A percentile compares a stretch with the other conserved stretches of the same genome.
Conservation (phyloP, 192 early-diverging fungal genomes). For the Lobulomyces angularis region DNA sequence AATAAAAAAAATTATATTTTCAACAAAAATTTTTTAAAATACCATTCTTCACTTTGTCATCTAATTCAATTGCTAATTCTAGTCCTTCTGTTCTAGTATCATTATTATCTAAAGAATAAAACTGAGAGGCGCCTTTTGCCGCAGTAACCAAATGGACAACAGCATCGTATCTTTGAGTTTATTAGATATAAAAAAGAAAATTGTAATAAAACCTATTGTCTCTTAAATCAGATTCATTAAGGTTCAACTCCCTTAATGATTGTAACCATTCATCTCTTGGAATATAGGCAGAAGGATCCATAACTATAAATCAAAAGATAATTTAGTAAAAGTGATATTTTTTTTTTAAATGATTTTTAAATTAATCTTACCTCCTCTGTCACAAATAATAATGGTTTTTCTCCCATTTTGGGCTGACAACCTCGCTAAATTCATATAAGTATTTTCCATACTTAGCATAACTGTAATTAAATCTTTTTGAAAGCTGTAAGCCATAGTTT, state of each 20-base stretch:
- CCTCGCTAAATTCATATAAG: conserved; percentile 23
- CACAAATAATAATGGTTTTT: conserved; percentile 31
- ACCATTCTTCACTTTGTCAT: conserved; percentile 8
- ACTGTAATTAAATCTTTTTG: conserved; percentile 23
- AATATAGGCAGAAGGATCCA: conserved; percentile 34
- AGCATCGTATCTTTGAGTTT: conserved; percentile 21
- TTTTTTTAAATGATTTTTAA: neutral
- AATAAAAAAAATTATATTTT: neutral
- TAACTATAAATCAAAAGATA: too few species aligned
- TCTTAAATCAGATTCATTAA: conserved; percentile 22
- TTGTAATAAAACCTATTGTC: conserved; percentile 14
- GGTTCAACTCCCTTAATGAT: conserved; percentile 19
- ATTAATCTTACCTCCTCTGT: neutral
- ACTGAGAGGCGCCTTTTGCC: conserved; percentile 26
- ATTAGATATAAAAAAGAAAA: neutral
- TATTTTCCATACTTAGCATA: conserved; percentile 28
- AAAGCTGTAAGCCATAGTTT: conserved; percentile 16
- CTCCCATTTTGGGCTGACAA: conserved; percentile 21
- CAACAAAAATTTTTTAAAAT: too few species aligned
- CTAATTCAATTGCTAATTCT: conserved; percentile 21
- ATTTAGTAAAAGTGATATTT: conserved; percentile 19
- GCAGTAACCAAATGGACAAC: conserved; percentile 31
- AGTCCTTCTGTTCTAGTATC: conserved; percentile 21
- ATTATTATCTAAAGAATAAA: conserved; percentile 30
- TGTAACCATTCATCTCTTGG: conserved; percentile 15